Conservation (phyloP, 2,329 filamentous ascomycete genomes). For the Cercospora sp. region DNA sequence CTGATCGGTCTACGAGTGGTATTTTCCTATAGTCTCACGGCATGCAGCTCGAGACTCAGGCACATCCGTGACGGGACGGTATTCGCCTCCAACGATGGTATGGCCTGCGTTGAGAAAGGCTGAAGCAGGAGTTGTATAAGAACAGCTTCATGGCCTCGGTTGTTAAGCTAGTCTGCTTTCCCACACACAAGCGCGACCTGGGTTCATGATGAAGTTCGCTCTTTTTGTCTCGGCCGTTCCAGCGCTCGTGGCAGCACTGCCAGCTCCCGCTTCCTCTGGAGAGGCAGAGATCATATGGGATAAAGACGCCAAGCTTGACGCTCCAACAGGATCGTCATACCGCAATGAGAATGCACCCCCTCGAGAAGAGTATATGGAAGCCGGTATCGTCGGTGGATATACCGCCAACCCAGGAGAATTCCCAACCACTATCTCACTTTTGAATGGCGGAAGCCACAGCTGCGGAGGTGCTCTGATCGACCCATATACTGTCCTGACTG, state of each 20-base stretch:
- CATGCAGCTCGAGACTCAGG: not conserved
- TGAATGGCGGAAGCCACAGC: not conserved
- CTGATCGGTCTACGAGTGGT: not conserved
- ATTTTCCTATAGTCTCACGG: not conserved
- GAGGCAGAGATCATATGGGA: conserved; percentile 3
- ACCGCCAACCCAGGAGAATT: not conserved
- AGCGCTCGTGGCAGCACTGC: not conserved
- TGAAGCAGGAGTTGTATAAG: not conserved
- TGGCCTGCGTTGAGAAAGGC: not conserved
- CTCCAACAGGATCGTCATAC: not conserved
- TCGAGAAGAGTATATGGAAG: not conserved
- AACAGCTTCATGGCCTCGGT: not conserved
- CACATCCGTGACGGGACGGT: not conserved
- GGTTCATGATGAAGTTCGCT: not conserved
- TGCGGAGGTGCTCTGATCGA: conserved; percentile 3
- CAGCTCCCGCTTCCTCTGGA: not conserved
- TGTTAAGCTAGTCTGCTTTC: not conserved
- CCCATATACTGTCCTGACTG: not conserved
- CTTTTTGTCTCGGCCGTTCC: not conserved
- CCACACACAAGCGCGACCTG: not conserved
- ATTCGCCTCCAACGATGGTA: not conserved
- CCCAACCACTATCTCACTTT: not conserved
- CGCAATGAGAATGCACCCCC: not conserved
- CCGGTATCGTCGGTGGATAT: conserved; percentile 1
- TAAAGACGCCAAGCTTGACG: not conserved